Conservation (phyloP, 148 eudicot genomes). For the Rhododendron williamsianum region DNA sequence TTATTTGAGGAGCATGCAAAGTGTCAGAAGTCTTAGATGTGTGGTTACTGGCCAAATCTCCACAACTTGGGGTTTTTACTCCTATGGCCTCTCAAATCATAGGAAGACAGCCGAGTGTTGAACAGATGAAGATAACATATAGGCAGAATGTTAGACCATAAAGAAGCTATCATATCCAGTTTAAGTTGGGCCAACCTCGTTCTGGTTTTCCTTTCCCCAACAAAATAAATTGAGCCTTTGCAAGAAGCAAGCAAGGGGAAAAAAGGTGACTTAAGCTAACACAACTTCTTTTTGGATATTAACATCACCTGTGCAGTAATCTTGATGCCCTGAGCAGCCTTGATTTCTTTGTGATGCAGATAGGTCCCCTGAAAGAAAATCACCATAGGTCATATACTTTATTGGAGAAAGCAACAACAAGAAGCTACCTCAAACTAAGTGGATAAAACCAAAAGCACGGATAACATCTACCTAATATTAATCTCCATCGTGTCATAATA, state of each 20-base stretch:
- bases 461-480: not conserved
- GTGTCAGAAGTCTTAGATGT: no score
- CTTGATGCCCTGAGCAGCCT: slow-evolving; percentile 90
- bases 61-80: no score
- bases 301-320: slow-evolving; percentile 80
- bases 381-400: not conserved
- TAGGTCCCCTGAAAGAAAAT: slow-evolving; percentile 62
- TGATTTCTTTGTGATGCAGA: slow-evolving; percentile 81
- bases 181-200: not conserved
- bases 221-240: not conserved
- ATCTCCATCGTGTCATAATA: not conserved
- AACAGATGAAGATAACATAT: not conserved
- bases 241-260: not conserved
- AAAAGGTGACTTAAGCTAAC: not conserved
- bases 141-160: not conserved
- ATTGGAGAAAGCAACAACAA: not conserved
- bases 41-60: no score
- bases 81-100: no score
- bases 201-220: no score
- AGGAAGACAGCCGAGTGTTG: no score
- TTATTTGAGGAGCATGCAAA: no score
- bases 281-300: not conserved
- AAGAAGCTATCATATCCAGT: not conserved
- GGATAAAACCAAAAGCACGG: not conserved
- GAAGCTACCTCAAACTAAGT: not conserved